A percentile compares a stretch with the other conserved stretches of the same genome.
These are phyloP conservation scores for Striga asiatica DNA, from an alignment of 257 asterid genomes.

Conservation along the genomic window DNA sequence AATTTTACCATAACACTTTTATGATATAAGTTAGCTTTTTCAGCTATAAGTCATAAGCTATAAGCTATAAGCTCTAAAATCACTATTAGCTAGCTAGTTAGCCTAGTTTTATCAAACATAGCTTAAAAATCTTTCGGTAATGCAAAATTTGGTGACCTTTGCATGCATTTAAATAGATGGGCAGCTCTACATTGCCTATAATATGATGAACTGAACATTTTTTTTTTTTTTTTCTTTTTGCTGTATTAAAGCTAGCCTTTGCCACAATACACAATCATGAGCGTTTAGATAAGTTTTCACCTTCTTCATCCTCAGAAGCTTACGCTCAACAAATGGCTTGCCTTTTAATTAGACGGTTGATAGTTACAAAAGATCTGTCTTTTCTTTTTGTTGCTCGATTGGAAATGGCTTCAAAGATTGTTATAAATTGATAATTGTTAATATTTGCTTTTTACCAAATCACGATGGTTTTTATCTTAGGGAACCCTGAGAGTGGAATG, in stretches of 20 bases:
- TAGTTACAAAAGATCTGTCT: background rate
- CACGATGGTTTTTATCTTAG: conserved; percentile 21
- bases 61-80: too few relatives aligned
- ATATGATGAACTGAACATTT: too few relatives aligned
- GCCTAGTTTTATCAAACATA: too few relatives aligned
- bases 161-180: too few relatives aligned
- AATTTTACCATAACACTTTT: too few relatives aligned
- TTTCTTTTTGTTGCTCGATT: background rate
- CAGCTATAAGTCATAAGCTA: too few relatives aligned
- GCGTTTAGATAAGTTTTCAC: background rate
- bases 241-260: background rate
- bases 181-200: too few relatives aligned
- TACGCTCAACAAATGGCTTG: background rate
- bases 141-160: too few relatives aligned
- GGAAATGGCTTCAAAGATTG: background rate
- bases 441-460: background rate
- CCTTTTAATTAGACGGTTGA: background rate
- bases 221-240: background rate
- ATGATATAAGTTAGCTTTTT: too few relatives aligned
- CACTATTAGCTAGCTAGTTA: too few relatives aligned
- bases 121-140: too few relatives aligned
- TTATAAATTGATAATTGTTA: background rate
- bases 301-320: background rate
- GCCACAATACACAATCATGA: background rate
- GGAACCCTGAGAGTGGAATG: conserved; percentile 69